phyloP scores from a whole-genome alignment of 2,329 filamentous ascomycete genomes.

The Colletotrichum australisinense region DNA sequence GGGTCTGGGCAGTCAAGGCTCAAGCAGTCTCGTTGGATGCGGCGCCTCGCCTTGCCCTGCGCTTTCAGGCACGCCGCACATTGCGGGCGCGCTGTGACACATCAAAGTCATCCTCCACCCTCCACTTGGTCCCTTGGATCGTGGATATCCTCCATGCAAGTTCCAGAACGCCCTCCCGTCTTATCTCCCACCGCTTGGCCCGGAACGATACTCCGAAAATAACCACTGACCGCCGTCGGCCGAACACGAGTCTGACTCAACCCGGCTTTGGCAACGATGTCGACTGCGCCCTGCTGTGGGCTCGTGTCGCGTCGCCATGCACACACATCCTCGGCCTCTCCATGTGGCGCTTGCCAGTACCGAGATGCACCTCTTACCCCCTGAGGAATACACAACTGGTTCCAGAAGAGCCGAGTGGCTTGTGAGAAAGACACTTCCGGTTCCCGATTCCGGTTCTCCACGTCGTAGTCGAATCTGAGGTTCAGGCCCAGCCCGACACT shows the following conservation, averaged over 20 bases:
- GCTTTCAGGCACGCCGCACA: slow-evolving; percentile 4
- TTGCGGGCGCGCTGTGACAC: slow-evolving; percentile 2
- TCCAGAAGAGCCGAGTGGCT: neutral
- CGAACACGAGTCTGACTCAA: slow-evolving; percentile 32
- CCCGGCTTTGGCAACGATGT: slow-evolving; percentile 9
- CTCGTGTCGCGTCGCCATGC: slow-evolving; percentile 14
- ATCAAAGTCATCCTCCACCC: neutral
- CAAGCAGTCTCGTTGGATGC: neutral
- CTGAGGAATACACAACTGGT: slow-evolving; percentile 2
- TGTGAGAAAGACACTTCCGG: neutral
- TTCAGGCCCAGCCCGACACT: slow-evolving; percentile 12
- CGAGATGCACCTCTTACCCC: neutral
- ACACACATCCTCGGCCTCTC: slow-evolving; percentile 19
- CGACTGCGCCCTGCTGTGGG: slow-evolving; percentile 33
- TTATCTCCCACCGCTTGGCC: slow-evolving; percentile 22
- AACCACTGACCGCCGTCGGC: slow-evolving; percentile 27
- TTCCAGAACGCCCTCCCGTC: slow-evolving; percentile 21
- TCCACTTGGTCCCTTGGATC: neutral
- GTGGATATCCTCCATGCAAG: neutral
- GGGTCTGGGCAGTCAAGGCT: neutral
- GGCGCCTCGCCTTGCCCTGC: slow-evolving; percentile 11
- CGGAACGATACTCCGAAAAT: slow-evolving; percentile 32
- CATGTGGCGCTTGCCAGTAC: slow-evolving; percentile 29
- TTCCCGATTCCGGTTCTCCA: slow-evolving; percentile 3
- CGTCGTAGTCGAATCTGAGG: slow-evolving; percentile 5